Evolutionary conservation across 345 rosid species (phyloP).

Genomic region (Stellera chamaejasme): DNA sequence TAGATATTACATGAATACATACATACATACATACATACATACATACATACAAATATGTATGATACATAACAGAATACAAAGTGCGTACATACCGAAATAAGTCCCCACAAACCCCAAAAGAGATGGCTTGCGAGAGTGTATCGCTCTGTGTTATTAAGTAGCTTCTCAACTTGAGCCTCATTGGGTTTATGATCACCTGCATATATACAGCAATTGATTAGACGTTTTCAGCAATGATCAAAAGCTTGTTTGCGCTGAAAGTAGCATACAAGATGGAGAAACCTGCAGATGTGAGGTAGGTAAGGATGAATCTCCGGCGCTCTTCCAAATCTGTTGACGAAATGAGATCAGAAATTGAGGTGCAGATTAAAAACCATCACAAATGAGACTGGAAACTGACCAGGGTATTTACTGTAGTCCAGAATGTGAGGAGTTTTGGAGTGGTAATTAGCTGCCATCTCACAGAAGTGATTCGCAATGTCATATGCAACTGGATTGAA

Average conservation of each 20-base stretch:
- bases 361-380: background rate
- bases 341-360: conserved; percentile 5
- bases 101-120: conserved; percentile 79
- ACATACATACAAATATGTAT: background rate
- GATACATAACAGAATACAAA: background rate
- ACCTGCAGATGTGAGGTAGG: conserved; percentile 62
- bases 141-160: conserved; percentile 40
- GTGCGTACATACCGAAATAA: conserved; percentile 29
- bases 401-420: conserved; percentile 63
- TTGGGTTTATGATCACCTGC: conserved; percentile 23
- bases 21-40: no score
- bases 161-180: conserved; percentile 36
- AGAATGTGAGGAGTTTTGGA: conserved; percentile 67
- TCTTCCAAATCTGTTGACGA: conserved; percentile 46
- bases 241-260: background rate
- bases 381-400: conserved; percentile 15
- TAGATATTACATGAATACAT: no score
- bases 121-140: conserved; percentile 72
- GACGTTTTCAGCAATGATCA: no score
- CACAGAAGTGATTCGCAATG: conserved; percentile 87
- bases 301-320: conserved; percentile 45
- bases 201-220: background rate
- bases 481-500: conserved; percentile 79
- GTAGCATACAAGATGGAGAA: conserved; percentile 11
- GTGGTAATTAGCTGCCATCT: conserved; percentile 82